phyloP scores from a whole-genome alignment of 345 rosid genomes.

The Bruguiera parviflora region DNA sequence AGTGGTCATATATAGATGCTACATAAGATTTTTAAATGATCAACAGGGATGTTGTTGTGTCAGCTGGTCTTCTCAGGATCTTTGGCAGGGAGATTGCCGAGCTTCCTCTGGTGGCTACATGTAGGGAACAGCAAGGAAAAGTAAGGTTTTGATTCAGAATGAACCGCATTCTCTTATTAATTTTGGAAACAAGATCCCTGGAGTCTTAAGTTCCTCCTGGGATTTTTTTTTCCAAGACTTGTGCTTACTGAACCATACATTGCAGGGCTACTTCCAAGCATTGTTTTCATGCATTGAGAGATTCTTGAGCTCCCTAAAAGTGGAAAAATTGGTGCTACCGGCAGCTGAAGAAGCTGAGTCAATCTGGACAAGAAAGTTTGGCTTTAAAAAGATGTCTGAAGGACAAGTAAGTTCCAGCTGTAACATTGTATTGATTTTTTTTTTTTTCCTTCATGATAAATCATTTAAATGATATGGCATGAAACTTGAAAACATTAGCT shows the following conservation, averaged over 20 bases:
- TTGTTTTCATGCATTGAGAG: conserved; percentile 79
- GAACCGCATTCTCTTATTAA: background rate
- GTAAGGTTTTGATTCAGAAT: conserved; percentile 34
- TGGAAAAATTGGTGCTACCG: conserved; percentile 85
- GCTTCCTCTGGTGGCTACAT: conserved; percentile 93
- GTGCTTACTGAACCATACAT: background rate
- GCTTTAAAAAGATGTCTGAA: conserved; percentile 69
- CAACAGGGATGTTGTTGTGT: conserved; percentile 78
- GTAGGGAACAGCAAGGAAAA: conserved; percentile 84
- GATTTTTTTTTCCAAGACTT: background rate
- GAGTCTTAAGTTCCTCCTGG: too few relatives aligned
- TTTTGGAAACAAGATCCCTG: background rate
- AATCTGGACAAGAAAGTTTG: conserved; percentile 88
- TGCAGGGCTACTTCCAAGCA: conserved; percentile 86
- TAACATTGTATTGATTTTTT: background rate
- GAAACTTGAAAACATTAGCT: background rate
- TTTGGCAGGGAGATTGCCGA: conserved; percentile 93
- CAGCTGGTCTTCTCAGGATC: conserved; percentile 91
- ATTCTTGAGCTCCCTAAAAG: conserved; percentile 63
- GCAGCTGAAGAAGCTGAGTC: conserved; percentile 95
- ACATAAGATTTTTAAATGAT: conserved; percentile 1
- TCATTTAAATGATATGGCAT: background rate
- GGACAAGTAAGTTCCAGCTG: conserved; percentile 55
- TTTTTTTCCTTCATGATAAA: background rate
- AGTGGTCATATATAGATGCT: background rate